Conservation (phyloP, 2,329 filamentous ascomycete species). For the Hysterium pulicare region DNA sequence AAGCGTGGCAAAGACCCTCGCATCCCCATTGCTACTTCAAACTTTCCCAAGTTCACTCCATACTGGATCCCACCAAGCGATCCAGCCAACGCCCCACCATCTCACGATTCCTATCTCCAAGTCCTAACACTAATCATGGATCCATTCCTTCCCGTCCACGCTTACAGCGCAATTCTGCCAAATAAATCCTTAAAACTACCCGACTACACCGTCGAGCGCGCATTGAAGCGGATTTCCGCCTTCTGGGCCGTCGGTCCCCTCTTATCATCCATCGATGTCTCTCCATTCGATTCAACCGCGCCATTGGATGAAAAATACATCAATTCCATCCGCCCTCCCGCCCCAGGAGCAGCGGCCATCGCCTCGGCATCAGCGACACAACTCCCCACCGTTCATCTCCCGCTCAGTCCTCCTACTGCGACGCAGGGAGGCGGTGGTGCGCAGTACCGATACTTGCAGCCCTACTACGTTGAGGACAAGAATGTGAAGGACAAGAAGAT, state of each 20-base stretch:
- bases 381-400: too few species aligned
- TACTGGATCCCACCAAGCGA: not conserved
- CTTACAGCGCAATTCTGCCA: conserved; percentile 35
- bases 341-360: too few species aligned
- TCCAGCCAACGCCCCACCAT: not conserved
- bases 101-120: conserved; percentile 1
- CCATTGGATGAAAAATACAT: too few species aligned
- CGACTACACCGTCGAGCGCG: conserved; percentile 38
- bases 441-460: too few species aligned
- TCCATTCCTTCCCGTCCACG: conserved; percentile 38
- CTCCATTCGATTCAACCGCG: too few species aligned
- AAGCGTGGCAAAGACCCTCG: not conserved
- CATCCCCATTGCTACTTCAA: not conserved
- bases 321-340: too few species aligned
- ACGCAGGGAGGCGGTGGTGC: too few species aligned
- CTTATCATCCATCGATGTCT: conserved; percentile 22
- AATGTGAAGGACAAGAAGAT: too few species aligned
- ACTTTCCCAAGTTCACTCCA: not conserved
- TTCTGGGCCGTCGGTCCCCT: conserved; percentile 42
- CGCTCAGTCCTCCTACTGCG: too few species aligned
- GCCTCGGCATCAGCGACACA: too few species aligned
- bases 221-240: conserved; percentile 39
- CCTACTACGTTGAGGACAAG: too few species aligned
- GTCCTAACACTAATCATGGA: conserved; percentile 28
- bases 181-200: conserved; percentile 25